These are phyloP conservation scores for Monosporozyma siamensis DNA, from an alignment of 805 yeast species.

Conservation along the genomic window DNA sequence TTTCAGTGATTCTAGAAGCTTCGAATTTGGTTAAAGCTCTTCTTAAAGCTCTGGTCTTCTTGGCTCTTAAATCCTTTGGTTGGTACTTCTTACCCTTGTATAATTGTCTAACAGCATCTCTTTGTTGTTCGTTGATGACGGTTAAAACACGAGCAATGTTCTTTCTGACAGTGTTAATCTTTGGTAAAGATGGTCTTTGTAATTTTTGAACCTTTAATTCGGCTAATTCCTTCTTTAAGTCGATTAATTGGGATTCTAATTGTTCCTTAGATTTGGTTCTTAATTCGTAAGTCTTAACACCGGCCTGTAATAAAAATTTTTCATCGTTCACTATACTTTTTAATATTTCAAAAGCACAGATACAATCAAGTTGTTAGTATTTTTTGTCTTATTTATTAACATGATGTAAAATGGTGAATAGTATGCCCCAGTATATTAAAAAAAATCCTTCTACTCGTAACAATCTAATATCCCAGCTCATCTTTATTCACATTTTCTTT, in stretches of 20 bases:
- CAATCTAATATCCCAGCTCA: too few relatives aligned
- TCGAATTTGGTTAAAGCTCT: conserved; percentile 88
- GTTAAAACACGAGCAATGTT: conserved; percentile 98
- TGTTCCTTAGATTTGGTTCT: conserved; percentile 96
- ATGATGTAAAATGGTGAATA: too few relatives aligned
- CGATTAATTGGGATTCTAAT: conserved; percentile 89
- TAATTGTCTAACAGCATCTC: conserved; percentile 90
- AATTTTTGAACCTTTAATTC: conserved; percentile 93
- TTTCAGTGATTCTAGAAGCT: conserved; percentile 72
- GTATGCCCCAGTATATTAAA: too few relatives aligned
- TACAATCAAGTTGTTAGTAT: too few relatives aligned
- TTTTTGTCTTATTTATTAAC: too few relatives aligned
- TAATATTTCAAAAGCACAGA: too few relatives aligned
- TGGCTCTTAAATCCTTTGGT: conserved; percentile 99
- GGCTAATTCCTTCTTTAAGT: conserved; percentile 95
- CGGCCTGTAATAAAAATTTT: conserved; percentile 45
- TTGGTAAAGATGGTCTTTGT: conserved; percentile 89
- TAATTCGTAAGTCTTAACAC: conserved; percentile 91
- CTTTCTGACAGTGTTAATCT: conserved; percentile 96
- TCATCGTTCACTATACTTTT: too few relatives aligned
- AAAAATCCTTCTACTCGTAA: too few relatives aligned
- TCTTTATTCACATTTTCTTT: too few relatives aligned
- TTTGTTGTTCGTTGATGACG: conserved; percentile 92
- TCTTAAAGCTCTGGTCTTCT: conserved; percentile 99
- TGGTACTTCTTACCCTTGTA: conserved; percentile 92